Evolutionary conservation across 257 asterid genomes (phyloP).

Genomic region (Galeopsis tetrahit): DNA sequence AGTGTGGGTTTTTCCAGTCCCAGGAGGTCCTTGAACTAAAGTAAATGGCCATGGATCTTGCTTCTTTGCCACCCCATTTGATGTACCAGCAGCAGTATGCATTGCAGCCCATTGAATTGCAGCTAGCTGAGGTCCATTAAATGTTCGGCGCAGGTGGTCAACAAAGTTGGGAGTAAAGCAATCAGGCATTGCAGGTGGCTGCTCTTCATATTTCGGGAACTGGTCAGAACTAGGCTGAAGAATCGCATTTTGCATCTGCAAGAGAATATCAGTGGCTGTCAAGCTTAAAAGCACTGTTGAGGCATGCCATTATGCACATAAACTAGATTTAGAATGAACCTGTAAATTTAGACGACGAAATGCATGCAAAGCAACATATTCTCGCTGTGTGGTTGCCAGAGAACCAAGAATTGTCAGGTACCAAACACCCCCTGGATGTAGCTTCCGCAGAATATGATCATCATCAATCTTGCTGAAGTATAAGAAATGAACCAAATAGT

Average conservation of each 20-base stretch:
- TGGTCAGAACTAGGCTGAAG: constrained; percentile 98
- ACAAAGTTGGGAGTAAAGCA: constrained; percentile 93
- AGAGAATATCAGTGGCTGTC: constrained; percentile 20
- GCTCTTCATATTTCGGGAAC: constrained; percentile 95
- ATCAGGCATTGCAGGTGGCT: constrained; percentile 97
- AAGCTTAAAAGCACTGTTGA: constrained; percentile 26
- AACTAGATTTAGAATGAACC: constrained; percentile 48
- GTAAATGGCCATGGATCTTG: constrained; percentile 99
- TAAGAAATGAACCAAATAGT: constrained; percentile 11
- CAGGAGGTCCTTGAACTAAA: constrained; percentile 99
- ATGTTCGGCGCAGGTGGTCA: constrained; percentile 74
- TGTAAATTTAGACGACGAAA: constrained; percentile 92
- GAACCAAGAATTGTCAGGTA: constrained; percentile 87
- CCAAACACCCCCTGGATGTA: constrained; percentile 89
- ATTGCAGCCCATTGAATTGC: constrained; percentile 99
- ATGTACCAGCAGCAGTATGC: constrained; percentile 97
- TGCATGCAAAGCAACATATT: constrained; percentile 90
- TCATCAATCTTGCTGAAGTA: constrained; percentile 69
- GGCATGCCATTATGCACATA: not conserved
- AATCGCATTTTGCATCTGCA: constrained; percentile 98
- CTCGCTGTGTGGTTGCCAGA: constrained; percentile 95
- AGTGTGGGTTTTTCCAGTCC: constrained; percentile 98
- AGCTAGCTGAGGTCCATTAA: constrained; percentile 86
- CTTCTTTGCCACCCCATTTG: constrained; percentile 75
- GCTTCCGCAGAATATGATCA: constrained; percentile 87